Evolutionary conservation across 352 stramenopile genomes (phyloP), one percentile per base, ranked within the genome.

Genomic region (Phytopythium oedochilum): DNA sequence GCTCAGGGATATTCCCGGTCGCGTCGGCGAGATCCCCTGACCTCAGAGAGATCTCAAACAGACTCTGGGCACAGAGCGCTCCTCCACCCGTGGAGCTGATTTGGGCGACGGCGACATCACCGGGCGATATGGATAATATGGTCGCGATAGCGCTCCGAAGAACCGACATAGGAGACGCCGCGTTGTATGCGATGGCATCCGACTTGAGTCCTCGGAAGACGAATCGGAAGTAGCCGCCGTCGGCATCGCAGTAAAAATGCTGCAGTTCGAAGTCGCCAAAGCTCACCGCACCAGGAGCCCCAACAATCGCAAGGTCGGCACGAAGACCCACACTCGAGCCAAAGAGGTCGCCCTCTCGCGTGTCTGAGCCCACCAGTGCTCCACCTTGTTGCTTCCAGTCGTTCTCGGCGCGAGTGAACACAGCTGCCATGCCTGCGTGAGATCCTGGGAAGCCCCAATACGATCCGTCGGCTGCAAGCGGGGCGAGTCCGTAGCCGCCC

Each of bases 191-290:
- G 43, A 95, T 70, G 0, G 76, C 59, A 25, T 70, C 61, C 4
- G 86, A 92, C 23, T 36, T n/a, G 23, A 75, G 74, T 8, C 76
- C 73, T 12, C 66, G 67, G 39, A 83, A 94, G n/a, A 84, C 28
- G 25, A 95, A 31, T 3, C 67, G 71, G 23, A 95, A 83, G 42
- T 73, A 88, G 0, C 86, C 86, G 12, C 67, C 78, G 40, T 91
- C 78, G 1, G 83, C 86, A n/a, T 88, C 66, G 34, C 86, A 95
- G 12, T 88, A 50, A 7, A 95, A 36, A 14, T 80, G 81, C 25
- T 93, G 80, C 14, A 70, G 70, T 59, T 94, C 86, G 28, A 79
- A 86, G 58, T 88, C 80, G 12, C 80, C 83, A 31, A 83, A 92
- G 15, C 86, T 72, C 4, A 81, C 71, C 22, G 80, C 80, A 8